These are phyloP conservation scores for Lichina pygmaea DNA, from an alignment of 495 filamentous ascomycete species.

Conservation along the genomic window DNA sequence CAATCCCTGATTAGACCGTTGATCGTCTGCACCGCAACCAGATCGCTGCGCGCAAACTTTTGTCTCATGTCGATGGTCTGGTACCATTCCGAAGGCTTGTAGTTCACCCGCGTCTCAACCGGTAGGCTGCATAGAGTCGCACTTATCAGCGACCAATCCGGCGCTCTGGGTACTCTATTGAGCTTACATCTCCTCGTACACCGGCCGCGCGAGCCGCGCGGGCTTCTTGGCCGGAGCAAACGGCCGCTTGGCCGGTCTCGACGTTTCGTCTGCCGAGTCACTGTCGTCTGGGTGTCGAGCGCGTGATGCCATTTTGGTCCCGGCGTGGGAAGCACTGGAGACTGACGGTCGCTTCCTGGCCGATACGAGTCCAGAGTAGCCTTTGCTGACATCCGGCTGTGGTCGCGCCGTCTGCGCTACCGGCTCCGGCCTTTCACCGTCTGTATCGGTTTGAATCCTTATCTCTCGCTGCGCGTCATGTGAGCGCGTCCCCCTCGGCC, in stretches of 20 bases:
- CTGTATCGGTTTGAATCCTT: too few species aligned
- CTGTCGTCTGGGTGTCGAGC: background rate
- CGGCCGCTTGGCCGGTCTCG: background rate
- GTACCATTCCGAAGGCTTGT: slow-evolving; percentile 23
- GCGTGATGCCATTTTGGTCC: background rate
- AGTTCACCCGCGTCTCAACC: slow-evolving; percentile 14
- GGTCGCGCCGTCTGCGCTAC: too few species aligned
- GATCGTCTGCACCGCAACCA: slow-evolving; percentile 1
- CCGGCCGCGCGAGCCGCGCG: background rate
- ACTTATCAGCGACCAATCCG: background rate
- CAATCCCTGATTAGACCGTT: background rate
- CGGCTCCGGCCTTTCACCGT: too few species aligned
- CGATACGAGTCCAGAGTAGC: background rate
- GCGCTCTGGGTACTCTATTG: background rate
- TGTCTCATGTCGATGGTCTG: slow-evolving; percentile 8
- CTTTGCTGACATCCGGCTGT: too few species aligned
- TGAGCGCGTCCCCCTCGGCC: too few species aligned
- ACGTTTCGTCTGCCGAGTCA: background rate
- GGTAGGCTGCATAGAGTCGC: background rate
- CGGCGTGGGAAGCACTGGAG: background rate
- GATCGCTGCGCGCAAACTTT: slow-evolving; percentile 1
- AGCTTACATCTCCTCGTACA: background rate
- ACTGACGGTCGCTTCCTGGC: background rate
- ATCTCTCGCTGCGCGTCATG: too few species aligned
- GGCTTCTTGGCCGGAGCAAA: slow-evolving; percentile 3